Evolutionary conservation across 2,329 filamentous ascomycete species (phyloP), one percentile per base, ranked within the genome.

Genomic region (Neonectria sp.): DNA sequence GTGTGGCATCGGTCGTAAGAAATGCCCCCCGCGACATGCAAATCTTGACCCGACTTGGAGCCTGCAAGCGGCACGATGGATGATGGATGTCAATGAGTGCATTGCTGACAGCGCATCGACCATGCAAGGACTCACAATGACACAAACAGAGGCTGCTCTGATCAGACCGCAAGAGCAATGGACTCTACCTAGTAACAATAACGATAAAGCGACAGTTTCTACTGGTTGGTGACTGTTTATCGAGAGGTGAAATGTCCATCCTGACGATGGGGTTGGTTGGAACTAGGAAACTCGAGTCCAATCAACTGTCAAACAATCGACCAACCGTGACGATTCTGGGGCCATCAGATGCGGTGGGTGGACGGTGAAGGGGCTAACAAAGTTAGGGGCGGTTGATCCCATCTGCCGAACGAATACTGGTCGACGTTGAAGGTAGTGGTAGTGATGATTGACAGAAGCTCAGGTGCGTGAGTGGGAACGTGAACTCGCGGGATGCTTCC

Each of bases 31-130:
- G 5, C 40, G 40, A 45, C 40, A 51, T 24, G 63, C 27, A 58
- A 65, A 65, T 65, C 63, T 65, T 65, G 52, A 11, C 63, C 52
- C 29, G 27, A 65, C 31, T 65, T 57, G 57, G 63, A 37, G 46
- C 11, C 49, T 57, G n/a, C 12, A 56, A 24, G 51, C 56, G 57
- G 55, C 17, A 58, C 63, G 31, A 53, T 37, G 29, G 40, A 43
- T 40, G 48, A 29, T 51, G 25, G 43, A 45, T 43, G 63, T 55
- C 40, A 31, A 65, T 55, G 37, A 35, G 35, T 37, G 35, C 35
- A 53, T 46, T 48, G 59, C 49, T 46, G 51, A 55, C 40, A 55
- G 24, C 58, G 55, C 48, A 43, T 35, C 33, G 51, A 55, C 33
- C 40, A 13, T 25, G 31, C 40, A 40, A 40, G 48, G 53, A 31